phyloP scores from a whole-genome alignment of 1,139 yeast genomes.

The Zygoascus sp. region DNA sequence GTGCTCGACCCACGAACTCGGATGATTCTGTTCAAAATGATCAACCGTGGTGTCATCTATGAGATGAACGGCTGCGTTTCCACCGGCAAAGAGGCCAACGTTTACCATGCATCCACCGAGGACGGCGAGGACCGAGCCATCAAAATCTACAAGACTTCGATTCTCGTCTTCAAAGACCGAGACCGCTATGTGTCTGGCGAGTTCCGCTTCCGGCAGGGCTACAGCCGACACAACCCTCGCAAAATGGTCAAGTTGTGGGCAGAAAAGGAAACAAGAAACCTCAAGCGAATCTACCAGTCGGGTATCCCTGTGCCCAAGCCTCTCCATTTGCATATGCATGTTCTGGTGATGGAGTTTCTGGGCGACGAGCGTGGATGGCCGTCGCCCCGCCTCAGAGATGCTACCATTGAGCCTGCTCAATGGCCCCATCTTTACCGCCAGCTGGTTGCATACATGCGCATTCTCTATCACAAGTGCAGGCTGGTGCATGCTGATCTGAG shows the following conservation, averaged over 20 bases:
- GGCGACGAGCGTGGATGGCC: conserved; percentile 70
- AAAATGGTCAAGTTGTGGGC: conserved; percentile 99
- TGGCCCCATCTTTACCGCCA: conserved; percentile 67
- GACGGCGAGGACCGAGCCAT: conserved; percentile 59
- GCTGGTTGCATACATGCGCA: conserved; percentile 77
- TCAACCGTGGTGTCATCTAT: conserved; percentile 76
- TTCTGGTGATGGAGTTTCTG: conserved; percentile 89
- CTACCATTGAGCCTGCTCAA: conserved; percentile 48
- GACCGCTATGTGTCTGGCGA: conserved; percentile 97
- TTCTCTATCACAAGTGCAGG: conserved; percentile 81
- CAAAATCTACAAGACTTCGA: conserved; percentile 93
- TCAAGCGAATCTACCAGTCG: conserved; percentile 69
- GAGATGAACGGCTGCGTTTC: conserved; percentile 90
- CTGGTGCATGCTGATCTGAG: conserved; percentile 95
- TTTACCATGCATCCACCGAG: conserved; percentile 85
- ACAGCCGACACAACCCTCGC: conserved; percentile 85
- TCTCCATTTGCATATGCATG: conserved; percentile 79
- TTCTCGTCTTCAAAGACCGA: conserved; percentile 90
- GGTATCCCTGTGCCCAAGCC: conserved; percentile 96
- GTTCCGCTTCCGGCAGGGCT: conserved; percentile 80
- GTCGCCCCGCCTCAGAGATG: conserved; percentile 82
- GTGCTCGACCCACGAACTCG: conserved; percentile 94
- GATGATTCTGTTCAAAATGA: conserved; percentile 72
- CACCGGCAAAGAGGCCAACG: conserved; percentile 98
- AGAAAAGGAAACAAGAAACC: conserved; percentile 90